Conservation (phyloP, 2,329 filamentous ascomycete species). For the Arthroderma uncinatum region DNA sequence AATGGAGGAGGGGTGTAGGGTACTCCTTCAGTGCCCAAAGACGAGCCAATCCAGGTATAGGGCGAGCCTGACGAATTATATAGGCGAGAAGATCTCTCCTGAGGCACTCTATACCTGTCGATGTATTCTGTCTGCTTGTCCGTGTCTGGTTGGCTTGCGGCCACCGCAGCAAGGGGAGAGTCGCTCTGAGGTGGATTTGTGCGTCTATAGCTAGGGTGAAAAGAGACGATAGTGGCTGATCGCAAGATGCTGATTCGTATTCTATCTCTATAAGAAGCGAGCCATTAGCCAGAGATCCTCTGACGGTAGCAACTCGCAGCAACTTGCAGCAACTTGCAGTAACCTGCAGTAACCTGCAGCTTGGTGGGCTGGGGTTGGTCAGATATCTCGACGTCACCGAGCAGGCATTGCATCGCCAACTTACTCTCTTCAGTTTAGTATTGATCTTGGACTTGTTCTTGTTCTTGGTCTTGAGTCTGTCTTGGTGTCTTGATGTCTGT, state of each 20-base stretch:
- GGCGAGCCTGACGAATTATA: not conserved
- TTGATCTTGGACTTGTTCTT: no score
- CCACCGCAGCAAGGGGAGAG: not conserved
- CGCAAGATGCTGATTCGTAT: slow-evolving; percentile 4
- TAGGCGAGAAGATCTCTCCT: not conserved
- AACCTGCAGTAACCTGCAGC: not conserved
- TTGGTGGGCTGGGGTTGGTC: not conserved
- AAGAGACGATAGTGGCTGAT: not conserved
- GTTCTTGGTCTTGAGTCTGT: no score
- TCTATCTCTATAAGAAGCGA: not conserved
- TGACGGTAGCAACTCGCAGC: not conserved
- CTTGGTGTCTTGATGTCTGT: no score
- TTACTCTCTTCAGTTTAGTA: no score
- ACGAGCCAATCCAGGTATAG: not conserved
- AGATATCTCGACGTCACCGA: not conserved
- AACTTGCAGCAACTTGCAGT: not conserved
- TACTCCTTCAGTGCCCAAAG: slow-evolving; percentile 2
- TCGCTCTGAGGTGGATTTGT: not conserved
- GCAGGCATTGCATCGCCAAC: no score
- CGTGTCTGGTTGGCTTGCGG: not conserved
- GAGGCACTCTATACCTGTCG: not conserved
- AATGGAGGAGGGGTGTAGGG: not conserved
- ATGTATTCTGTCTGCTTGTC: not conserved
- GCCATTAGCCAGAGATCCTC: not conserved
- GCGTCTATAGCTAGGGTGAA: not conserved